These are phyloP conservation scores for Imleria badia DNA, from an alignment of 768 basidiomycete species.

Conservation along the genomic window DNA sequence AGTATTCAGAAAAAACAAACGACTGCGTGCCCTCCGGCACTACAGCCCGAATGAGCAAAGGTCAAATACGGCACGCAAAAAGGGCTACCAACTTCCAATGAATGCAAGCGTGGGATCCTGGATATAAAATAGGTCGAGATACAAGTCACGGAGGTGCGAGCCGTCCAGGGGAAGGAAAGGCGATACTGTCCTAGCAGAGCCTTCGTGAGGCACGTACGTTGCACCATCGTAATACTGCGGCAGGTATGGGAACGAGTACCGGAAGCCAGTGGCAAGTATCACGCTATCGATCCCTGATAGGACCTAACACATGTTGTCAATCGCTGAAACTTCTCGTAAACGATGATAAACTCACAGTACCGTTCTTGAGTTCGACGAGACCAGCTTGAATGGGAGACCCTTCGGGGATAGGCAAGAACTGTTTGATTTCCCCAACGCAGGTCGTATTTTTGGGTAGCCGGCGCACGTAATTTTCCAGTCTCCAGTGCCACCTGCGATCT, in stretches of 20 bases:
- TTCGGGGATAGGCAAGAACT: slow-evolving; percentile 4
- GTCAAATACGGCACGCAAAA: background rate
- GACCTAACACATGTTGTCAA: background rate
- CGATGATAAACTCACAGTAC: background rate
- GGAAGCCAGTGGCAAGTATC: slow-evolving; percentile 12
- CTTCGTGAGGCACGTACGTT: background rate
- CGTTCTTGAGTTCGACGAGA: slow-evolving; percentile 13
- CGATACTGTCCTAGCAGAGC: background rate
- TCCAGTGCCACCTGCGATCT: background rate
- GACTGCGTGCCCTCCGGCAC: background rate
- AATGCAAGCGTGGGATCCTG: slow-evolving; percentile 16
- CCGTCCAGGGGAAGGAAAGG: slow-evolving; percentile 9
- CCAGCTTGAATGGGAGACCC: slow-evolving; percentile 11
- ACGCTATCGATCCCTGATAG: slow-evolving; percentile 11
- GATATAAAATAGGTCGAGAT: slow-evolving; percentile 13
- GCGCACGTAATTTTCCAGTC: background rate
- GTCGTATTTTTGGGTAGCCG: slow-evolving; percentile 12
- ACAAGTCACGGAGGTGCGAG: slow-evolving; percentile 10
- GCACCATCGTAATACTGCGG: slow-evolving; percentile 13
- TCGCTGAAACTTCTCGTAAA: too few species aligned
- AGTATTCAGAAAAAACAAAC: background rate
- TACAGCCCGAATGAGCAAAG: background rate
- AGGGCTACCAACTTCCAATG: background rate
- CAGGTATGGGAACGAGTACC: slow-evolving; percentile 14
- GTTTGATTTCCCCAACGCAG: slow-evolving; percentile 10